Evolutionary conservation across 208 protist genomes (phyloP), one percentile per base, ranked within the genome.

Genomic region (Herpetomonas samuelpessoai): DNA sequence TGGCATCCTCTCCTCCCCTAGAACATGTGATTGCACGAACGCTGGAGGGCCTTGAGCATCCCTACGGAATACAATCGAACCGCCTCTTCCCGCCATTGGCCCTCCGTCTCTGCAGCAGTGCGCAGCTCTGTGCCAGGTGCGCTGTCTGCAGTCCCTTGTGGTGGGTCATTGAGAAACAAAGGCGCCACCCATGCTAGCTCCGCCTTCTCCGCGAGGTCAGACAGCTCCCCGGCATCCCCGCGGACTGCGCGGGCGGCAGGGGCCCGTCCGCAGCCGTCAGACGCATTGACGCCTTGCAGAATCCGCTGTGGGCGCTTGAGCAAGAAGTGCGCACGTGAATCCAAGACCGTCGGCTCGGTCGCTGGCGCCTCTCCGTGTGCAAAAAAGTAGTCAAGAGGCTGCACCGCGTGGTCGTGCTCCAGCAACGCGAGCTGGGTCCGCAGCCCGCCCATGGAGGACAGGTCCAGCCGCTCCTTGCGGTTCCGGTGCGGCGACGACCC

Each of bases 271-370:
- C 31, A 45, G 6, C 22, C 30, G 30, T 31, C n/a, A 19, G 14
- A 29, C 12, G 41, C 31, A 53, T 45, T 63, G 4, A 83, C 19
- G 0, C 80, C 80, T 14, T 67, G 80, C 46, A 57, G 67, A 28
- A 83, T 65, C 26, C 60, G 74, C 44, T 65, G 31, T 18, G 79
- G 69, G 7, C 74, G 70, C n/a, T 73, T 74, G 14, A 76, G 54
- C 10, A 92, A 28, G 68, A 86, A 88, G 59, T 92, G 81, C 28
- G 75, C 66, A 29, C 81, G 74, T 6, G 85, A 81, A 57, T 92
- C 85, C 53, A 74, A 26, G 46, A 85, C 62, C 4, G 71, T 79
- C 30, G 85, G 85, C 56, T 54, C 71, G 25, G 55, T 62, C 3
- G 14, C 12, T n/a, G 68, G 75, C 30, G 79, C 56, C 27, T 53